A percentile compares a stretch with the other conserved stretches of the same genome.
These are phyloP conservation scores for Saturnispora diversa DNA, from an alignment of 805 yeast genomes.

Conservation along the genomic window DNA sequence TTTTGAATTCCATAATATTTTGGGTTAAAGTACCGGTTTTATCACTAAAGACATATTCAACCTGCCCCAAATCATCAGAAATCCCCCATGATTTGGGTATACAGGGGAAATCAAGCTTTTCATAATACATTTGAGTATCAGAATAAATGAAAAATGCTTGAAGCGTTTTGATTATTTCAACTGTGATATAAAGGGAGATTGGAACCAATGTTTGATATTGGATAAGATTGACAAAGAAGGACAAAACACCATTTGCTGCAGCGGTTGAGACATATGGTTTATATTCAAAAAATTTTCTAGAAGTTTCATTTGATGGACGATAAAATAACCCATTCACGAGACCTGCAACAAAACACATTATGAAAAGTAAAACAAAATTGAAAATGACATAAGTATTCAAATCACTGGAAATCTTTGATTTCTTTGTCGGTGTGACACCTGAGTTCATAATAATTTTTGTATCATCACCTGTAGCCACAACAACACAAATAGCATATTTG, in stretches of 20 bases:
- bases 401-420: slow-evolving; percentile 55
- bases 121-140: slow-evolving; percentile 64
- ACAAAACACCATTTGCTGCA: slow-evolving; percentile 56
- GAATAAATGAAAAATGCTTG: slow-evolving; percentile 71
- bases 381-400: slow-evolving; percentile 58
- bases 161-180: slow-evolving; percentile 69
- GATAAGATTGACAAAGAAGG: slow-evolving; percentile 65
- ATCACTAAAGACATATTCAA: slow-evolving; percentile 74
- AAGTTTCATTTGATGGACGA: slow-evolving; percentile 30
- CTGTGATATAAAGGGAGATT: slow-evolving; percentile 67
- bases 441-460: slow-evolving; percentile 72
- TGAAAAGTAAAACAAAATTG: slow-evolving; percentile 54
- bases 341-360: slow-evolving; percentile 63
- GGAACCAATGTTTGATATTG: slow-evolving; percentile 74
- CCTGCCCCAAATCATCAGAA: slow-evolving; percentile 78
- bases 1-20: slow-evolving; percentile 75
- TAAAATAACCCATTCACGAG: slow-evolving; percentile 62
- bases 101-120: slow-evolving; percentile 62
- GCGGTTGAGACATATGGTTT: slow-evolving; percentile 52
- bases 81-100: slow-evolving; percentile 78
- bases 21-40: slow-evolving; percentile 82
- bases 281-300: slow-evolving; percentile 52
- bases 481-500: slow-evolving; percentile 67
- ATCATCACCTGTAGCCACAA: slow-evolving; percentile 69
- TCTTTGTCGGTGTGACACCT: slow-evolving; percentile 70